Conservation (phyloP, 2,329 filamentous ascomycete genomes). For the Arthroderma sp. region DNA sequence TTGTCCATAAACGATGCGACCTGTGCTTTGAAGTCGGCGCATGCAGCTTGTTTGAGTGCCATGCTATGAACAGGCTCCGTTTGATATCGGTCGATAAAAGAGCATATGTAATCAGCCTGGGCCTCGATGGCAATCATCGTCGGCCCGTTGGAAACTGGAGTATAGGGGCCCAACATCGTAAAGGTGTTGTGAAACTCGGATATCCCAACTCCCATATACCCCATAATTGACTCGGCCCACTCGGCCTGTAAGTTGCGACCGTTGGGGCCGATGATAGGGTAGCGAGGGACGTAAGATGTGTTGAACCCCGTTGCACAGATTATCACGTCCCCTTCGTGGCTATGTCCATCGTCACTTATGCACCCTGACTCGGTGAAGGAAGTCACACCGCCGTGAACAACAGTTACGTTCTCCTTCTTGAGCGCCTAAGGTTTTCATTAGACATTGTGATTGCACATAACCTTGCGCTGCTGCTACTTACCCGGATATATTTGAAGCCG, state of each 20-base stretch:
- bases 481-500: neutral
- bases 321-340: constrained; percentile 14
- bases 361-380: constrained; percentile 9
- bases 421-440: constrained; percentile 21
- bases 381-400: constrained; percentile 9
- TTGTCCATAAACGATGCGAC: neutral
- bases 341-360: constrained; percentile 11
- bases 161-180: constrained; percentile 4
- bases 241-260: neutral
- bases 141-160: constrained; percentile 4
- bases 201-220: constrained; percentile 4
- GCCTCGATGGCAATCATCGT: constrained; percentile 4
- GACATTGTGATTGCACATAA: constrained; percentile 2
- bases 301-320: constrained; percentile 30
- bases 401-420: constrained; percentile 12
- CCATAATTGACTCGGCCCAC: constrained; percentile 5
- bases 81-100: constrained; percentile 2
- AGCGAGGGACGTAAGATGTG: constrained; percentile 10
- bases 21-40: neutral
- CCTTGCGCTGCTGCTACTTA: neutral
- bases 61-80: neutral
- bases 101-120: neutral
- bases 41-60: too few relatives aligned
- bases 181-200: constrained; percentile 5
- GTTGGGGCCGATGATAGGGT: constrained; percentile 4